phyloP scores from a whole-genome alignment of 202 grass and related monocot species.

The Zizania palustris region DNA sequence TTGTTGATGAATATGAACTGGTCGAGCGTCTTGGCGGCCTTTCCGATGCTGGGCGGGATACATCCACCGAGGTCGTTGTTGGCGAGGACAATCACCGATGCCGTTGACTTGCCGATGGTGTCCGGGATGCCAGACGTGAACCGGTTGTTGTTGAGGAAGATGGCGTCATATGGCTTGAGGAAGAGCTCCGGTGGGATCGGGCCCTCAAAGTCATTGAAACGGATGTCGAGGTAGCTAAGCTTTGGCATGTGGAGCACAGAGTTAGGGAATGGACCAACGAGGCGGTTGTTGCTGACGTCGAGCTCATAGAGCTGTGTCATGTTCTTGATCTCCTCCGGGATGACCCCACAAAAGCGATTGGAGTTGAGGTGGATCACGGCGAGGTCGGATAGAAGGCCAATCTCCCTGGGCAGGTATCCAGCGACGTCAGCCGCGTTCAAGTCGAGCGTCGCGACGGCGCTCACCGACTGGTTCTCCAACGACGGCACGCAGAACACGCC shows the following conservation, averaged over 20 bases:
- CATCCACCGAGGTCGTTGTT: constrained; percentile 76
- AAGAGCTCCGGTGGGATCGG: constrained; percentile 69
- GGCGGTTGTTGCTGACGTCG: constrained; percentile 70
- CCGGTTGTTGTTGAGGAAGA: constrained; percentile 75
- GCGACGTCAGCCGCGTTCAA: constrained; percentile 65
- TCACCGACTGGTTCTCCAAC: constrained; percentile 27
- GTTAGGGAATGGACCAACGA: constrained; percentile 61
- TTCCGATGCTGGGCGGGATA: constrained; percentile 51
- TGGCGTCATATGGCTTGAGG: constrained; percentile 58
- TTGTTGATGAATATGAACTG: constrained; percentile 69
- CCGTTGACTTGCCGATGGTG: constrained; percentile 58
- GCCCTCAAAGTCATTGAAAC: constrained; percentile 76
- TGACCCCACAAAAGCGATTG: constrained; percentile 73
- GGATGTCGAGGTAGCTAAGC: constrained; percentile 66
- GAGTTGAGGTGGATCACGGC: constrained; percentile 78
- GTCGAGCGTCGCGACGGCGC: constrained; percentile 58
- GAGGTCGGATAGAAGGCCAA: constrained; percentile 59
- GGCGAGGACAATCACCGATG: constrained; percentile 67
- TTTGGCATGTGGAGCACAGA: constrained; percentile 43
- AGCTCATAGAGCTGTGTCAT: constrained; percentile 62
- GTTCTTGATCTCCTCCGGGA: constrained; percentile 56
- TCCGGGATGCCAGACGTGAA: constrained; percentile 61
- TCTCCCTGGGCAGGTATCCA: constrained; percentile 55
- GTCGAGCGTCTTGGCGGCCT: constrained; percentile 47
- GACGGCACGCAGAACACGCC: constrained; percentile 61